These are phyloP conservation scores for Paramecium primaurelia DNA, from an alignment of 73 alveolate species.

Conservation along the genomic window DNA sequence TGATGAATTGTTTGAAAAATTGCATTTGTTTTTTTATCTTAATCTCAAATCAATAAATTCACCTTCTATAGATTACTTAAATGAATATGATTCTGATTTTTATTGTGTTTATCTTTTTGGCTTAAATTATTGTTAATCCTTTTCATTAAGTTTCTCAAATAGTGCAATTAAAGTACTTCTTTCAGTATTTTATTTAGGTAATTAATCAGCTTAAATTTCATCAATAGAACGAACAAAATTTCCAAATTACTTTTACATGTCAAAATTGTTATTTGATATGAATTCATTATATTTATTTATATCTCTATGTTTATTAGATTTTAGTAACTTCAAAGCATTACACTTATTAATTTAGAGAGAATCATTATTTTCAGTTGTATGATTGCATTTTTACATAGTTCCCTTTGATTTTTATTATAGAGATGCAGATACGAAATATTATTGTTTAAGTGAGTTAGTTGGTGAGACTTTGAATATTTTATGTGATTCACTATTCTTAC, in stretches of 20 bases:
- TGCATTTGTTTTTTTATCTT: background rate
- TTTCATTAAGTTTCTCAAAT: constrained; percentile 6
- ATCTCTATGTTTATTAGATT: background rate
- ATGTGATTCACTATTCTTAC: background rate
- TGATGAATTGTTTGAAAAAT: background rate
- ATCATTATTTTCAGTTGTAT: constrained; percentile 41
- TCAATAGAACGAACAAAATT: constrained; percentile 8
- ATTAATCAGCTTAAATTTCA: constrained; percentile 1
- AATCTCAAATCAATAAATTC: background rate
- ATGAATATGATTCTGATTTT: background rate
- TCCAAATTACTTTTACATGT: constrained; percentile 7
- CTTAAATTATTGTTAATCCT: background rate
- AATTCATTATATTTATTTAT: background rate
- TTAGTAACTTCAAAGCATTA: background rate
- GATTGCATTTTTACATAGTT: background rate
- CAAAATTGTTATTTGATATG: background rate
- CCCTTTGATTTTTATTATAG: background rate
- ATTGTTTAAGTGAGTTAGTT: background rate
- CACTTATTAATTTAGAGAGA: background rate
- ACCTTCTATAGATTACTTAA: background rate
- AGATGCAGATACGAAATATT: background rate
- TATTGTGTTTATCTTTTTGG: background rate
- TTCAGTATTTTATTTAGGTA: background rate
- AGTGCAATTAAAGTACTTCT: constrained; percentile 20
- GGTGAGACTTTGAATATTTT: constrained; percentile 2